A percentile compares a stretch with the other conserved stretches of the same genome.
phyloP scores from a whole-genome alignment of 2,329 filamentous ascomycete genomes.

The Colletotrichum navitas region DNA sequence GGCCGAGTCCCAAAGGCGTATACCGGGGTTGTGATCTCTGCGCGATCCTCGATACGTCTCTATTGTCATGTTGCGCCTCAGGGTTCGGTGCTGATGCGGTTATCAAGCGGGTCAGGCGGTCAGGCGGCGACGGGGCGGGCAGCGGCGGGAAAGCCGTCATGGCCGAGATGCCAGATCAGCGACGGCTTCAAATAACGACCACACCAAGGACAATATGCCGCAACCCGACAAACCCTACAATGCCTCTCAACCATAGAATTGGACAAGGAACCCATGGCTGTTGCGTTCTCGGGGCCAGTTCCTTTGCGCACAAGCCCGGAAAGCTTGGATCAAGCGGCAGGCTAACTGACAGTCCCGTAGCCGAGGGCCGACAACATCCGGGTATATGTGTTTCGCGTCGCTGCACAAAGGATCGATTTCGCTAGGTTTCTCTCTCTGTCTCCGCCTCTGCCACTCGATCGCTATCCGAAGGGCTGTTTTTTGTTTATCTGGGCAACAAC shows the following conservation, averaged over 20 bases:
- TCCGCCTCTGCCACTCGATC: background rate
- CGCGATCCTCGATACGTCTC: constrained; percentile 3
- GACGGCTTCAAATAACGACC: background rate
- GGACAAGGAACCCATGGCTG: constrained; percentile 29
- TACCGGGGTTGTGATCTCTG: constrained; percentile 14
- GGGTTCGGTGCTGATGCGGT: constrained; percentile 13
- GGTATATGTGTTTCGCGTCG: background rate
- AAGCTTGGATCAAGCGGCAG: constrained; percentile 37
- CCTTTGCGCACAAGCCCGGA: constrained; percentile 25
- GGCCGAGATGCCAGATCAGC: constrained; percentile 1
- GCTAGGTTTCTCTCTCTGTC: background rate
- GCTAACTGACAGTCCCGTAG: constrained; percentile 14
- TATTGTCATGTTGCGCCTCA: constrained; percentile 3
- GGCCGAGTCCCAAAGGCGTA: background rate
- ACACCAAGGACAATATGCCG: background rate
- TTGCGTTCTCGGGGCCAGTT: constrained; percentile 7
- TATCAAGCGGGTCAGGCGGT: constrained; percentile 5
- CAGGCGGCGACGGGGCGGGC: background rate
- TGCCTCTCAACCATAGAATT: background rate
- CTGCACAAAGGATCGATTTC: background rate
- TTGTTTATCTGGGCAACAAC: background rate
- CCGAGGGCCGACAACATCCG: constrained; percentile 15
- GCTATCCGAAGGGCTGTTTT: background rate
- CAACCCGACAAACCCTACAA: background rate
- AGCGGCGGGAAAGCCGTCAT: background rate